A percentile compares a stretch with the other conserved stretches of the same genome.
Conservation (phyloP, 805 yeast species). For the Myxozyma neglecta region DNA sequence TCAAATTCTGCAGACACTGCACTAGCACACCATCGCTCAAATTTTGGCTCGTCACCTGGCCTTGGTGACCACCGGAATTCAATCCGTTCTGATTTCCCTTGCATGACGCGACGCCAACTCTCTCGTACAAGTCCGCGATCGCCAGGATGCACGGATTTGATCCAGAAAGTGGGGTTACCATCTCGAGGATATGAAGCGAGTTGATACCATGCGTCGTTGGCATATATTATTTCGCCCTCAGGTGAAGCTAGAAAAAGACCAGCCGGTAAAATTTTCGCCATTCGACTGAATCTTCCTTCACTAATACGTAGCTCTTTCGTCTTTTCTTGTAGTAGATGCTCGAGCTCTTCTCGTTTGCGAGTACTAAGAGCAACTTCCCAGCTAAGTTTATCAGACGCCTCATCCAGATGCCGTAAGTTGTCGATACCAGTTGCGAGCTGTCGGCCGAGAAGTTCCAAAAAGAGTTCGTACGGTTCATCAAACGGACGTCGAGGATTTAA, state of each 20-base stretch:
- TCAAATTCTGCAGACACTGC: conserved; percentile 30
- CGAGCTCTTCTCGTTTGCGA: conserved; percentile 23
- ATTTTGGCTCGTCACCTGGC: conserved; percentile 13
- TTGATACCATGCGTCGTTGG: conserved; percentile 31
- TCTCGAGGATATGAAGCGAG: conserved; percentile 22
- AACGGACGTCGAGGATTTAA: conserved; percentile 27
- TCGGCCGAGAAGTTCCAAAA: conserved; percentile 30
- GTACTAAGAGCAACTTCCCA: conserved; percentile 24
- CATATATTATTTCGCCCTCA: conserved; percentile 29
- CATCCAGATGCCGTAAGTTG: conserved; percentile 24
- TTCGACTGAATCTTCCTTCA: conserved; percentile 30
- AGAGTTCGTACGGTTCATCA: conserved; percentile 29
- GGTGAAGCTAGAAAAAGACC: conserved; percentile 30
- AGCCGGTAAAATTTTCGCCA: conserved; percentile 31
- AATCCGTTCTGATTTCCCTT: conserved; percentile 22
- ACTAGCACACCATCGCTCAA: conserved; percentile 31
- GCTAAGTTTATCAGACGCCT: conserved; percentile 25
- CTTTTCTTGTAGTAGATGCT: conserved; percentile 16
- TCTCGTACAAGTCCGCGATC: conserved; percentile 27
- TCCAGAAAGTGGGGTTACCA: conserved; percentile 30
- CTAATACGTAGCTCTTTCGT: conserved; percentile 27
- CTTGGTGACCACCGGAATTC: conserved; percentile 30
- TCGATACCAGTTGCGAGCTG: conserved; percentile 30
- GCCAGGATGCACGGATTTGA: conserved; percentile 32
- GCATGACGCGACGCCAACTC: conserved; percentile 29